These are phyloP conservation scores for Dictyophora rubrovolvata DNA, from an alignment of 768 basidiomycete genomes.

Conservation along the genomic window DNA sequence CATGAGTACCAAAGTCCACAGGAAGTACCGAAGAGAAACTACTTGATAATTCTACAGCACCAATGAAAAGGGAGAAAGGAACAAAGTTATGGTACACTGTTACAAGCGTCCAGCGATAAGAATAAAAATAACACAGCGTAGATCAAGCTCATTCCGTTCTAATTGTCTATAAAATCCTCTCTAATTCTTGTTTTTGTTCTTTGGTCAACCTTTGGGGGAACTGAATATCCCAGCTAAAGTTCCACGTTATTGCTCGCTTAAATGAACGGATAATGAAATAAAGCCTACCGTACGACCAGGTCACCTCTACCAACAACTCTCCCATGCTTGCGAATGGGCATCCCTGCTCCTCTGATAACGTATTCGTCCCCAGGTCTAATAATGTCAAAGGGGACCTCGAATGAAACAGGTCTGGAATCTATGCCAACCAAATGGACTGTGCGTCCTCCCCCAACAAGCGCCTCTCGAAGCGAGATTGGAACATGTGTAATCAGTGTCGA, in stretches of 20 bases:
- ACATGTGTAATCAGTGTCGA: slow-evolving; percentile 49
- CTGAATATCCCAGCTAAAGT: slow-evolving; percentile 11
- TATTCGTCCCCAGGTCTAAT: slow-evolving; percentile 38
- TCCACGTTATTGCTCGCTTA: neutral
- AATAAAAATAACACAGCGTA: neutral
- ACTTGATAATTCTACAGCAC: no score
- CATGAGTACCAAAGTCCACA: neutral
- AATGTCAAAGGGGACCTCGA: slow-evolving; percentile 44
- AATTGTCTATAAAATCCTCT: slow-evolving; percentile 7
- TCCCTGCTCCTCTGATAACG: slow-evolving; percentile 49
- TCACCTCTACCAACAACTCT: slow-evolving; percentile 48
- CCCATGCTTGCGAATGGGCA: slow-evolving; percentile 51
- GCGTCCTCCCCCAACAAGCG: slow-evolving; percentile 36
- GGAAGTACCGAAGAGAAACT: neutral
- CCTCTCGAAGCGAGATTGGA: slow-evolving; percentile 46
- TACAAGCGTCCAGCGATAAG: neutral
- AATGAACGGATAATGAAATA: neutral
- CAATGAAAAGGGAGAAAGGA: neutral
- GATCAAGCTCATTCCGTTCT: neutral
- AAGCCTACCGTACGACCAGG: slow-evolving; percentile 49
- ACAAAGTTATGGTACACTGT: neutral
- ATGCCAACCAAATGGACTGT: slow-evolving; percentile 44
- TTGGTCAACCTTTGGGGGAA: slow-evolving; percentile 11
- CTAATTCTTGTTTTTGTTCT: slow-evolving; percentile 9
- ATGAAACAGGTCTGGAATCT: slow-evolving; percentile 42